These are phyloP conservation scores for Pleurotus cornucopiae DNA, from an alignment of 768 basidiomycete genomes.

Conservation along the genomic window DNA sequence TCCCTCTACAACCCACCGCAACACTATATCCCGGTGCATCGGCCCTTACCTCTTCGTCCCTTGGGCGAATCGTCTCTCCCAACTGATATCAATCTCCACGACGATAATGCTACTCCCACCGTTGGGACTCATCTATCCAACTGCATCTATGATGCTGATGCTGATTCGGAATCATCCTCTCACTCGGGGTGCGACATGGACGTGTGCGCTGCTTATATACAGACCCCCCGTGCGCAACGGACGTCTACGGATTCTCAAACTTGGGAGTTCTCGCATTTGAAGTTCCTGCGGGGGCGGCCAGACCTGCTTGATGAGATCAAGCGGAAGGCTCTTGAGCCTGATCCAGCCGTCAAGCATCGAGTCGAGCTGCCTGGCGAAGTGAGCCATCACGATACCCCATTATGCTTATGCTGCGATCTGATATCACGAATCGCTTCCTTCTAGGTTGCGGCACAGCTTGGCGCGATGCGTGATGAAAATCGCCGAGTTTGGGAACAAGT, in stretches of 20 bases:
- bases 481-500: conserved; percentile 56
- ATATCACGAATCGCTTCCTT: too few relatives aligned
- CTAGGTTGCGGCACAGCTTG: conserved; percentile 59
- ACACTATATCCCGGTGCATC: not conserved
- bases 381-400: conserved; percentile 16
- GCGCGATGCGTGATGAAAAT: conserved; percentile 71
- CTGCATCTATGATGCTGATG: conserved; percentile 3
- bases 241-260: conserved; percentile 78
- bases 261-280: conserved; percentile 88
- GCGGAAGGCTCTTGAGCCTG: conserved; percentile 80
- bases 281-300: conserved; percentile 76
- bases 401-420: too few relatives aligned
- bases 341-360: conserved; percentile 65
- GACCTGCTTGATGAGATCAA: conserved; percentile 85
- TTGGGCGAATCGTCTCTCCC: not conserved
- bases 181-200: not conserved
- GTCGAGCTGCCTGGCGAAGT: conserved; percentile 83
- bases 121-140: not conserved
- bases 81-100: conserved; percentile 3
- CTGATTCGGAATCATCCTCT: not conserved
- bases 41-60: not conserved
- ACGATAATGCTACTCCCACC: not conserved
- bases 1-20: not conserved
- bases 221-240: conserved; percentile 82
- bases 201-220: conserved; percentile 4